phyloP scores from a whole-genome alignment of 2,329 filamentous ascomycete genomes.

The Paracorniculantispora psalliotae region DNA sequence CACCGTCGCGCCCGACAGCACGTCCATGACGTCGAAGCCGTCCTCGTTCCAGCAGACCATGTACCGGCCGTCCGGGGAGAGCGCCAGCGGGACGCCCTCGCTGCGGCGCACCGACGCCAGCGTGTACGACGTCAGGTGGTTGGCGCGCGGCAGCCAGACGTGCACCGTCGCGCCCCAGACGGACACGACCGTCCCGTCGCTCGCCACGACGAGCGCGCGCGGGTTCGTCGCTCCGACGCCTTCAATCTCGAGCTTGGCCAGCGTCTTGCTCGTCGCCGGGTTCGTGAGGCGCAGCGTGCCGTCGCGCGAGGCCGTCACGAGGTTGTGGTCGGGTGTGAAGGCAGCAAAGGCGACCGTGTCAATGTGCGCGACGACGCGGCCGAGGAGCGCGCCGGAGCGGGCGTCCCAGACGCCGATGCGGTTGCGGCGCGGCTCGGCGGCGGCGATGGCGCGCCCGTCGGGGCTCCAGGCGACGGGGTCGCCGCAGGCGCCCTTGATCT shows the following conservation, averaged over 20 bases:
- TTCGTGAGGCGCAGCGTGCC: conserved; percentile 34
- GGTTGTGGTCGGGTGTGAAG: conserved; percentile 26
- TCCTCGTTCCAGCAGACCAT: conserved; percentile 36
- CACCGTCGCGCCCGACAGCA: conserved; percentile 29
- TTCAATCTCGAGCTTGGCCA: conserved; percentile 32
- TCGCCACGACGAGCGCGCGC: conserved; percentile 29
- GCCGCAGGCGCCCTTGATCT: conserved; percentile 26
- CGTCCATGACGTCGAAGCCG: conserved; percentile 37
- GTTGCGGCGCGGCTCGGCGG: conserved; percentile 22
- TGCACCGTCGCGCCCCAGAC: conserved; percentile 36
- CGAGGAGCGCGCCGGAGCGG: conserved; percentile 23
- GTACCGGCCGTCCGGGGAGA: conserved; percentile 34
- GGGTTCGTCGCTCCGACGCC: conserved; percentile 22
- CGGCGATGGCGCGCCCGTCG: conserved; percentile 28
- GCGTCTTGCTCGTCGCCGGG: conserved; percentile 27
- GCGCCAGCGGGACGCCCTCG: conserved; percentile 37
- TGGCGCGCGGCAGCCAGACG: conserved; percentile 30
- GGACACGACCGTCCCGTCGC: conserved; percentile 31
- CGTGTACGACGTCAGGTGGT: conserved; percentile 31
- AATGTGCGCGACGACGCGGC: conserved; percentile 31
- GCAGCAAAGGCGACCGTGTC: conserved; percentile 33
- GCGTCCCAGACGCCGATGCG: conserved; percentile 31
- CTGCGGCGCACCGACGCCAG: conserved; percentile 27
- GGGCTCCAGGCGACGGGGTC: conserved; percentile 30
- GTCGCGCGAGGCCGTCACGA: conserved; percentile 34